A percentile compares a stretch with the other conserved stretches of the same genome.
phyloP scores from a whole-genome alignment of 2,329 filamentous ascomycete genomes.

The Lasiodiplodia citricola region DNA sequence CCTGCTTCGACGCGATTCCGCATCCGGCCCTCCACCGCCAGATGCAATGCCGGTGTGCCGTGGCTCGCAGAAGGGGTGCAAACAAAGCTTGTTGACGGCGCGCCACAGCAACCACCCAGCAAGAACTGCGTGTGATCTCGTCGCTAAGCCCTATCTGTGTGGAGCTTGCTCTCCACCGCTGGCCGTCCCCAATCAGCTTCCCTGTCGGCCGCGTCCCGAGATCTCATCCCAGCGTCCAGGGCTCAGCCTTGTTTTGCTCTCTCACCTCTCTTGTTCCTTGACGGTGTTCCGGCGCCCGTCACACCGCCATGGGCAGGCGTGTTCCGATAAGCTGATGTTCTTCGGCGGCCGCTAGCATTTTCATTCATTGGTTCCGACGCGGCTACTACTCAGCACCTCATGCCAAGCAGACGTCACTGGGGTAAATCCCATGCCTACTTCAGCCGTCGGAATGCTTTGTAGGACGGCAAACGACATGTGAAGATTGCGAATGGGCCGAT shows the following conservation, averaged over 20 bases:
- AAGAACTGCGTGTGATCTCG: background rate
- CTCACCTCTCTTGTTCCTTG: background rate
- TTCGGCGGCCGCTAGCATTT: background rate
- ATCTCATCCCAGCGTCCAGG: slow-evolving; percentile 15
- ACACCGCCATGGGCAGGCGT: background rate
- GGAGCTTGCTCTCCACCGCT: slow-evolving; percentile 11
- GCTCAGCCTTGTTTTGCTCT: slow-evolving; percentile 8
- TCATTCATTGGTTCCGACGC: slow-evolving; percentile 4
- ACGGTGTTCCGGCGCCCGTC: background rate
- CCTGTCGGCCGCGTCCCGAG: slow-evolving; percentile 10
- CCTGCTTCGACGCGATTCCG: background rate
- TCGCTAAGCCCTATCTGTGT: slow-evolving; percentile 20
- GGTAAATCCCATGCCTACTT: background rate
- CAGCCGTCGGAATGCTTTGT: background rate
- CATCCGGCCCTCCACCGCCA: slow-evolving; percentile 1
- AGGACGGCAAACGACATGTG: slow-evolving; percentile 5
- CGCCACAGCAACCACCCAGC: slow-evolving; percentile 3
- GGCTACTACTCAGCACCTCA: background rate
- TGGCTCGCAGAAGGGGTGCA: too few relatives aligned
- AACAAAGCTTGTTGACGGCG: background rate
- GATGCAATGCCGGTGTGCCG: too few relatives aligned
- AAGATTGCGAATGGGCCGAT: background rate
- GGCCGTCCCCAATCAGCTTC: background rate
- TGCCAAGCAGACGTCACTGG: slow-evolving; percentile 6
- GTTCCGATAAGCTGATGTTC: slow-evolving; percentile 18